Base-by-base conservation (phyloP, 768 basidiomycete species). In the Amanita brunnescens region DNA sequence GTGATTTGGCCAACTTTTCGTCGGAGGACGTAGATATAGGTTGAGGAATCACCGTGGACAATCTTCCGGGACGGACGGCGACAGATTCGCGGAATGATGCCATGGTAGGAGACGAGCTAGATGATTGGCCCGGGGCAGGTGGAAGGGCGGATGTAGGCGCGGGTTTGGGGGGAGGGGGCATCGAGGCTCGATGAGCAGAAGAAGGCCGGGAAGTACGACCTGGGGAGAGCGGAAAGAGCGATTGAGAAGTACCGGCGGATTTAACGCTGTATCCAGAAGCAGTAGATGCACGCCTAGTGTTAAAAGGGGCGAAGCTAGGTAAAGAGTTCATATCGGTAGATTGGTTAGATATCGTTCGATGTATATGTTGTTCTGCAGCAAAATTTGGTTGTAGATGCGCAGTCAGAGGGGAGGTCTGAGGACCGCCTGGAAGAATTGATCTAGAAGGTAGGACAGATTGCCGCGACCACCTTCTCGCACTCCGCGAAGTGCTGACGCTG, bases 111-210 rank as follows among this genome's bases (percentile, higher is more conserved):
- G 61, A 54, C 14, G 52, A 53, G 9, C 34, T 8, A 26, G 52
- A 20, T 32, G 16, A n/a, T 50, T 41, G 41, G n/a, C 30, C 45
- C 6, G 52, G 56, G n/a, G 57, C 61, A 34, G 62, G 57, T 32
- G 56, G 60, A 3, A 86, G 87, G 6, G 85, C 80, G 43, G 83
- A 81, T 12, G 87, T 86, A 13, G 83, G 77, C 5, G 85, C 83
- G 44, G 75, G 75, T 23, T 76, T 83, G 0, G 88, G 86, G 3
- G 80, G 84, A 14, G 87, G 87, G 2, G 78, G 85, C 63, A 85
- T 76, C 3, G 84, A 87, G 16, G 69, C 59, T 35, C 87, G 73
- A 58, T 82, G 75, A 26, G 71, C 56, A 4, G 70, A 67, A 30
- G 59, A 45, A 26, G 65, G 57, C 21, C 59, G 63, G 43, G 61